Evolutionary conservation across 2,329 filamentous ascomycete genomes (phyloP).

Genomic region (Aureobasidium subglaciale): DNA sequence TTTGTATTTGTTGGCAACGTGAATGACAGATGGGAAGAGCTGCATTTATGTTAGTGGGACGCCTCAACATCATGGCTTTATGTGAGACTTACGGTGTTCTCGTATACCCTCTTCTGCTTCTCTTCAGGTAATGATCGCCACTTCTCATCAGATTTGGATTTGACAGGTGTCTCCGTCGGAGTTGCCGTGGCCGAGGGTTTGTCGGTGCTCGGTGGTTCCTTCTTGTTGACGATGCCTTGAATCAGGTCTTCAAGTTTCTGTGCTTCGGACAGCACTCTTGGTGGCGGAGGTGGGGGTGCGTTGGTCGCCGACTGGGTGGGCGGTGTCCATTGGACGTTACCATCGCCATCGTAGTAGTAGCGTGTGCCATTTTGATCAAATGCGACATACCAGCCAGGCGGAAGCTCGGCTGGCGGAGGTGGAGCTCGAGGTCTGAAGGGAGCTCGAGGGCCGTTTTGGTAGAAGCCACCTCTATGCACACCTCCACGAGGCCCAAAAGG

Average conservation of each 20-base stretch:
- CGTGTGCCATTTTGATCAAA: constrained; percentile 62
- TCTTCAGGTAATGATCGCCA: constrained; percentile 65
- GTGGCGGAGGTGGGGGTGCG: constrained; percentile 44
- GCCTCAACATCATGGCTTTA: not conserved
- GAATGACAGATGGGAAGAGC: constrained; percentile 78
- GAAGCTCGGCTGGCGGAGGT: constrained; percentile 51
- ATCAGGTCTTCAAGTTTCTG: constrained; percentile 67
- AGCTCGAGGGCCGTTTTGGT: constrained; percentile 47
- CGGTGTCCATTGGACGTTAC: constrained; percentile 72
- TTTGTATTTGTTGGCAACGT: constrained; percentile 79
- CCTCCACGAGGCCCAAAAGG: constrained; percentile 42
- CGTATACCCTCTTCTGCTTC: constrained; percentile 92
- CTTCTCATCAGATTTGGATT: constrained; percentile 55
- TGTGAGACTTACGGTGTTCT: constrained; percentile 80
- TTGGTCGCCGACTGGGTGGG: constrained; percentile 59
- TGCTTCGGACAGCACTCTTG: constrained; percentile 63
- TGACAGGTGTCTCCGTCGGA: constrained; percentile 52
- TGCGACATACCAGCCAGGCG: constrained; percentile 78
- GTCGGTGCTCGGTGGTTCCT: constrained; percentile 50
- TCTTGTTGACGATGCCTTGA: constrained; percentile 58
- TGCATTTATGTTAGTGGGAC: constrained; percentile 30
- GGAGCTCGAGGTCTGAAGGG: constrained; percentile 38
- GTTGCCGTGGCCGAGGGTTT: constrained; percentile 55
- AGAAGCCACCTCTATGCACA: constrained; percentile 51
- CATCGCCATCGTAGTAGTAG: constrained; percentile 80